Base-by-base conservation (phyloP, 345 rosid species). In the Viola odorata region DNA sequence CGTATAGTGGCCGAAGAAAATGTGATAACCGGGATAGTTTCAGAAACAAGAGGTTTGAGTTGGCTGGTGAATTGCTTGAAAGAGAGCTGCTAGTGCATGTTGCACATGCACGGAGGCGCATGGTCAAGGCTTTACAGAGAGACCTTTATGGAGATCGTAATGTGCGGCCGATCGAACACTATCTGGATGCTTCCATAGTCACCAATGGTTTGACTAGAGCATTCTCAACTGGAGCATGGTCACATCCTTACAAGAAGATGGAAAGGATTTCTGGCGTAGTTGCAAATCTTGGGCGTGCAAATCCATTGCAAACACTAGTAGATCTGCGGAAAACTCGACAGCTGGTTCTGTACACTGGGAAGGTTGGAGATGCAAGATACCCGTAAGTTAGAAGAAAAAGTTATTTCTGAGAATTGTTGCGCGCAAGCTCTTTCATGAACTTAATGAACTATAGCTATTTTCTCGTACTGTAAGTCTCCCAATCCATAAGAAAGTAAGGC, bases 211-310 rank as follows among this genome's bases (percentile, higher is more conserved):
- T 94, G 36, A 75, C 81, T 1, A 84, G 99, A 78, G 99, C 99
- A 44, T 94, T 94, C 74, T 90, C 99, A 39, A 90, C 99, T 73
- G 99, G 99, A 64, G 95, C 96, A 16, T 89, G 98, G 99, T 85
- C 84, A 13, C 99, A 94, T 76, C 90, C 95, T 50, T 90, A 63
- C 57, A 84, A 82, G 77, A 81, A 64, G 65, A 85, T 80, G 75
- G 99, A 94, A 76, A 86, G 97, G 64, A 80, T 85, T 57, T 87
- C 97, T 32, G 99, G 99, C 55, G 96, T 90, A 41, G 96, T 90
- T 49, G 95, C 90, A 15, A 94, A 85, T 62, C 78, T 94, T 52
- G 83, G 97, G 45, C 88, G 95, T 44, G 77, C 95, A 73, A 89
- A 92, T 82, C 87, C 99, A 42, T 61, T 90, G 75, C 99, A 92